These are phyloP conservation scores for Mucor plumbeus DNA, from an alignment of 371 early-diverging fungal species.

Conservation along the genomic window DNA sequence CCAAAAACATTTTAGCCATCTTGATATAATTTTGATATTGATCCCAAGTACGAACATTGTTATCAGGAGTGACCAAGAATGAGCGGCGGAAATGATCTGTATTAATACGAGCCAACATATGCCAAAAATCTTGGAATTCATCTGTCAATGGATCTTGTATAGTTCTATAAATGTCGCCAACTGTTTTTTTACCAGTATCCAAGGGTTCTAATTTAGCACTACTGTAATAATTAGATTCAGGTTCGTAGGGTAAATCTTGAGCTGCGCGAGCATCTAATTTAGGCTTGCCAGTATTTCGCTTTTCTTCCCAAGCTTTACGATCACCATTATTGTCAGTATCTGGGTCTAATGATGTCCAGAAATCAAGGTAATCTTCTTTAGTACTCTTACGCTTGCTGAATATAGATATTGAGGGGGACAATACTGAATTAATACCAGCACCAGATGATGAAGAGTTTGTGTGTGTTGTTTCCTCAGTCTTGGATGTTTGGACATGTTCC, in stretches of 20 bases:
- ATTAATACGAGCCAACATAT: conserved; percentile 57
- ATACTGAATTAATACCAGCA: not conserved
- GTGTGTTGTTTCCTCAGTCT: not conserved
- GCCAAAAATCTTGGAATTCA: conserved; percentile 58
- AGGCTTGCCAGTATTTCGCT: not conserved
- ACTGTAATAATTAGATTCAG: conserved; percentile 15
- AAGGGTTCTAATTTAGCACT: conserved; percentile 8
- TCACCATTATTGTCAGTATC: conserved; percentile 36
- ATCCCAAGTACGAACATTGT: conserved; percentile 67
- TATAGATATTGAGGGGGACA: conserved; percentile 19
- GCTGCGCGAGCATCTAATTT: not conserved
- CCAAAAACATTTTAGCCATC: conserved; percentile 41
- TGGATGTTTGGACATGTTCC: not conserved
- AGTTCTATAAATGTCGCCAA: conserved; percentile 19
- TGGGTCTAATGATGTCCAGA: conserved; percentile 31
- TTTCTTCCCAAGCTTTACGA: not conserved
- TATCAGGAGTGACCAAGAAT: conserved; percentile 76
- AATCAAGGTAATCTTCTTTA: conserved; percentile 28
- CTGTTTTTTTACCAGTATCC: conserved; percentile 2
- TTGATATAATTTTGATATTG: conserved; percentile 61
- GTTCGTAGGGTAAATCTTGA: not conserved
- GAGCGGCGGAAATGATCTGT: conserved; percentile 61
- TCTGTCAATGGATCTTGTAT: conserved; percentile 61
- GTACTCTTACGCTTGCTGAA: conserved; percentile 26
- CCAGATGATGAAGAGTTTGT: not conserved